Evolutionary conservation across 352 stramenopile genomes (phyloP).

Genomic region (Chrysophaeum taylorii): DNA sequence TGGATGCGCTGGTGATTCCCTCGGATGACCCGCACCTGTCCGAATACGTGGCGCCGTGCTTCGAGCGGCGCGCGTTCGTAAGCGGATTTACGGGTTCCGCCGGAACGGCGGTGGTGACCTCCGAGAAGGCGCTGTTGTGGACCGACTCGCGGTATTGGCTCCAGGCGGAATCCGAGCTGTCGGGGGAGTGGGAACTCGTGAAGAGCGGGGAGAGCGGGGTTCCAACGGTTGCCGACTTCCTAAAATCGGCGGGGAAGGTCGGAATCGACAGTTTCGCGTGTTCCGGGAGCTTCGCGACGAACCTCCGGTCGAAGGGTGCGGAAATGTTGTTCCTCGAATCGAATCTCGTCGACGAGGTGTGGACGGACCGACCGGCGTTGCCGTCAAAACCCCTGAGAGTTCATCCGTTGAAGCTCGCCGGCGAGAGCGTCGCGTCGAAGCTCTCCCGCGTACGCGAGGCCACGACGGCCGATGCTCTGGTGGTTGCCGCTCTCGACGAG

Average conservation of each 20-base stretch:
- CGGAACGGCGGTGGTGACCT: conserved; percentile 72
- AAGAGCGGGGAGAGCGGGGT: conserved; percentile 78
- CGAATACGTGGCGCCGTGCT: conserved; percentile 90
- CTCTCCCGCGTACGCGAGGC: conserved; percentile 61
- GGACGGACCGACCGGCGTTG: conserved; percentile 58
- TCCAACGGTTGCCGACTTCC: conserved; percentile 70
- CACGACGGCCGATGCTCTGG: conserved; percentile 75
- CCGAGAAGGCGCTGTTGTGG: conserved; percentile 76
- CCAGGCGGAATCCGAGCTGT: conserved; percentile 85
- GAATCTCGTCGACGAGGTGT: conserved; percentile 92
- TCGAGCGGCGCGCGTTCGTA: conserved; percentile 87
- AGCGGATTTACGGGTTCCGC: conserved; percentile 92
- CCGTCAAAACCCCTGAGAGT: conserved; percentile 71
- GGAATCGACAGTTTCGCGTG: conserved; percentile 89
- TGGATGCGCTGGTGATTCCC: conserved; percentile 80
- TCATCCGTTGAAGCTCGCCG: conserved; percentile 79
- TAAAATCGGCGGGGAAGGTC: conserved; percentile 53
- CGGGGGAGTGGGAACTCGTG: conserved; percentile 85
- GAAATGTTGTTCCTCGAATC: conserved; percentile 45
- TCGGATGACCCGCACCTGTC: conserved; percentile 93
- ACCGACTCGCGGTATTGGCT: conserved; percentile 96
- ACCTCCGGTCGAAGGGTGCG: conserved; percentile 41
- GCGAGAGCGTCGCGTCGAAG: conserved; percentile 76
- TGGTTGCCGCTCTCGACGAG: conserved; percentile 91
- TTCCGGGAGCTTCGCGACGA: conserved; percentile 61